Evolutionary conservation across 805 yeast species (phyloP).

Genomic region (Starmera caribaea): DNA sequence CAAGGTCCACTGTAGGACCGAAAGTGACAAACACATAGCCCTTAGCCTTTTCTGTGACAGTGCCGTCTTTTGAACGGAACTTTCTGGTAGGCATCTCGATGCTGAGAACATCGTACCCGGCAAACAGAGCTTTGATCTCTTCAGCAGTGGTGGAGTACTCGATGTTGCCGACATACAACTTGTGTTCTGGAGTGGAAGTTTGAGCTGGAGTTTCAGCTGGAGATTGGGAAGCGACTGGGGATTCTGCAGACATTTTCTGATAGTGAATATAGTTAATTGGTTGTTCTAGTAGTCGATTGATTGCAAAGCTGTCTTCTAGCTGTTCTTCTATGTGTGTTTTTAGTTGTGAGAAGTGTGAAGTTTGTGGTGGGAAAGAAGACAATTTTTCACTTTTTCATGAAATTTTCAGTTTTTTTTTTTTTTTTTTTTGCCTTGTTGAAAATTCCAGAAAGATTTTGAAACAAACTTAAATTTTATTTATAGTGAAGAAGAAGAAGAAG

Average conservation of each 20-base stretch:
- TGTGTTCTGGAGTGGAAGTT: slow-evolving; percentile 22
- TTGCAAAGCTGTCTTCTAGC: background rate
- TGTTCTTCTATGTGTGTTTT: too few relatives aligned
- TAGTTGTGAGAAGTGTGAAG: too few relatives aligned
- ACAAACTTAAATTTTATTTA: background rate
- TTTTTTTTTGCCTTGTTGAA: background rate
- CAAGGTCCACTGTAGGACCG: slow-evolving; percentile 30
- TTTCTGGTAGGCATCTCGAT: slow-evolving; percentile 44
- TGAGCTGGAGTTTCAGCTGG: background rate
- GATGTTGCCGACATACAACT: slow-evolving; percentile 52
- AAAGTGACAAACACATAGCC: slow-evolving; percentile 58
- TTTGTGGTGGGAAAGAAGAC: too few relatives aligned
- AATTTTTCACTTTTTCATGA: background rate
- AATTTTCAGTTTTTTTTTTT: background rate
- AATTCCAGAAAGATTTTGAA: background rate
- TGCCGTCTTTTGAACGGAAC: slow-evolving; percentile 18
- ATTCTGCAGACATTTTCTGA: background rate
- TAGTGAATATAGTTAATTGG: background rate
- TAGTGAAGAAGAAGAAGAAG: background rate
- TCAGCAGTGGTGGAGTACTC: slow-evolving; percentile 54
- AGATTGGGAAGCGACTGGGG: background rate
- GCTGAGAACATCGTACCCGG: slow-evolving; percentile 33
- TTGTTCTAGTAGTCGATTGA: background rate
- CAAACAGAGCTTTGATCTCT: slow-evolving; percentile 41
- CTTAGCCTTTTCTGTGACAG: slow-evolving; percentile 29